Percentiles rank a stretch among this genome's conserved stretches.
These are phyloP conservation scores for Colletotrichum sojae DNA, from an alignment of 2,329 filamentous ascomycete genomes.

Conservation along the genomic window DNA sequence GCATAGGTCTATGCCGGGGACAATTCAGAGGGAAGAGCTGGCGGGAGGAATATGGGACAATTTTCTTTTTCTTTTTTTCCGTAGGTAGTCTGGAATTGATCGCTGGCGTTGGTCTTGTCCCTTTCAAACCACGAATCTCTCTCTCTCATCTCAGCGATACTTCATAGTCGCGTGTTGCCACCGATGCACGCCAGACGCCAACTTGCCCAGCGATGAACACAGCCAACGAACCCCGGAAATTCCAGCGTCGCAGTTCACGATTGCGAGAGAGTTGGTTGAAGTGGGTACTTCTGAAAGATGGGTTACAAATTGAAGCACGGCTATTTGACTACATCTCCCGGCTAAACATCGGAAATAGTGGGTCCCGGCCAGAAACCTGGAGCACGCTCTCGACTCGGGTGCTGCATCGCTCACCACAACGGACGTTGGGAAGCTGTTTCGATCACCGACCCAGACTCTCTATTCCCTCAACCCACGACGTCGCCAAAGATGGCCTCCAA, in stretches of 20 bases:
- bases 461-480: conserved; percentile 32
- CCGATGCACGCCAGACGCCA: conserved; percentile 9
- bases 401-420: conserved; percentile 31
- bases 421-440: background rate
- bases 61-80: conserved; percentile 27
- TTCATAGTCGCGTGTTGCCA: background rate
- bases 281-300: conserved; percentile 24
- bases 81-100: conserved; percentile 36
- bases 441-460: conserved; percentile 27
- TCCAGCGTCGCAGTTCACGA: conserved; percentile 14
- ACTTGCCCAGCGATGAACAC: background rate
- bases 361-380: conserved; percentile 33
- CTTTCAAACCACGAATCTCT: background rate
- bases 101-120: conserved; percentile 29
- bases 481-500: conserved; percentile 72
- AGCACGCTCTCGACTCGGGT: conserved; percentile 35
- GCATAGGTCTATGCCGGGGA: conserved; percentile 12
- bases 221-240: conserved; percentile 6
- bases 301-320: conserved; percentile 41
- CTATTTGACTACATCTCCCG: conserved; percentile 35
- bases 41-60: conserved; percentile 9
- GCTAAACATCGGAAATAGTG: conserved; percentile 31
- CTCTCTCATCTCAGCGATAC: background rate
- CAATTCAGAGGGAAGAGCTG: conserved; percentile 6
- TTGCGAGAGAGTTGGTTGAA: conserved; percentile 23